These are phyloP conservation scores for Balamuthia mandrillaris DNA, from an alignment of 208 protist species.

Conservation along the genomic window DNA sequence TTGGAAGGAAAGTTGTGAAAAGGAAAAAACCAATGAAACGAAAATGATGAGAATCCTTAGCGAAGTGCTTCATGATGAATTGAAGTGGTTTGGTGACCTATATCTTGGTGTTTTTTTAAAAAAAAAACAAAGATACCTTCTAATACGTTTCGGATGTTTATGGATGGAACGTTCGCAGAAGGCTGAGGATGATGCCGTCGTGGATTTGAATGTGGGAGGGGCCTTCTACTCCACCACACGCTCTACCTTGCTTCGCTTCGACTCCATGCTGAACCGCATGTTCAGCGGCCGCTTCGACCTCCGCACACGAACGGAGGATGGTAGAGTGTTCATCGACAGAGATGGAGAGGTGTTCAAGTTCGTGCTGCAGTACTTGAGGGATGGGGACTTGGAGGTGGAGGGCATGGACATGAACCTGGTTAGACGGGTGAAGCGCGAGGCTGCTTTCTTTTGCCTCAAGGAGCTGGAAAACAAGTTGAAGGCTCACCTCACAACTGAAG, in stretches of 20 bases:
- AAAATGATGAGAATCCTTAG: too few species aligned
- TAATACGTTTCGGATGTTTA: too few species aligned
- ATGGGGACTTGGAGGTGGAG: not conserved
- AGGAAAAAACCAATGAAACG: too few species aligned
- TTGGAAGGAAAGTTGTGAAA: too few species aligned
- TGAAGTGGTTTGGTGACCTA: too few species aligned
- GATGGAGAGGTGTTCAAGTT: constrained; percentile 19
- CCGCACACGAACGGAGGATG: not conserved
- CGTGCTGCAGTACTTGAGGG: not conserved
- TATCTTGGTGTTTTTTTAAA: too few species aligned
- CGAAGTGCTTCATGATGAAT: too few species aligned
- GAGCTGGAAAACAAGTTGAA: not conserved
- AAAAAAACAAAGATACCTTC: too few species aligned
- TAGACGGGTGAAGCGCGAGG: not conserved
- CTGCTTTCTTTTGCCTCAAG: not conserved
- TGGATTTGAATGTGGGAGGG: not conserved
- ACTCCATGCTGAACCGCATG: not conserved
- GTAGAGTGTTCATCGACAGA: constrained; percentile 44
- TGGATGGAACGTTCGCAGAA: too few species aligned
- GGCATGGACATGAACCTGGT: not conserved
- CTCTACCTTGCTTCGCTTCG: not conserved
- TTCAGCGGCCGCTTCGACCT: not conserved
- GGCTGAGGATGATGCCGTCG: not conserved
- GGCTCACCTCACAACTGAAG: too few species aligned
- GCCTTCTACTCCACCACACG: not conserved